phyloP scores from a whole-genome alignment of 257 asterid genomes.

The Solanum etuberosum region DNA sequence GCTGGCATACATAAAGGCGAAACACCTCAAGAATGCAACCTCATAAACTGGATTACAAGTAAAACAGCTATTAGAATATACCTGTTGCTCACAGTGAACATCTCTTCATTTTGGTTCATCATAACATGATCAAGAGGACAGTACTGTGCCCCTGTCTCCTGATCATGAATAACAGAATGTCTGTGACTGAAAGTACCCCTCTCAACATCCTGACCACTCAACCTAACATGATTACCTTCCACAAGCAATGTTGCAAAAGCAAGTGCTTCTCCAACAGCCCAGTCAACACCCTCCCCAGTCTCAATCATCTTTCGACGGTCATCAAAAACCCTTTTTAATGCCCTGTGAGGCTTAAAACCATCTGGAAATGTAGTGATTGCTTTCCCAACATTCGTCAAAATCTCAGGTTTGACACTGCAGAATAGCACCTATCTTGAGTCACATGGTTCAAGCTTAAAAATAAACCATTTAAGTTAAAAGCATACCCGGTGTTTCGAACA shows the following conservation, averaged over 20 bases:
- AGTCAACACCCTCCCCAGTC: conserved; percentile 23
- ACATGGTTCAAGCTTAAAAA: neutral
- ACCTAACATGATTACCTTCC: conserved; percentile 23
- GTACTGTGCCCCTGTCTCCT: conserved; percentile 15
- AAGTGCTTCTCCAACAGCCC: conserved; percentile 23
- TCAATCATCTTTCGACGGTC: conserved; percentile 24
- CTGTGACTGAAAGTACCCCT: conserved; percentile 24
- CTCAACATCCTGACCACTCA: conserved; percentile 27
- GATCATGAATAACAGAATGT: conserved; percentile 21
- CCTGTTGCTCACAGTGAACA: conserved; percentile 27
- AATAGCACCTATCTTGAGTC: neutral
- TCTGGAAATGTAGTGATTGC: conserved; percentile 21
- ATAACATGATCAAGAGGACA: conserved; percentile 22
- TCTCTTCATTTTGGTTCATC: conserved; percentile 19
- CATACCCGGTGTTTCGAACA: conserved; percentile 22
- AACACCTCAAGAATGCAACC: neutral
- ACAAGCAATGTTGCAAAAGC: conserved; percentile 24
- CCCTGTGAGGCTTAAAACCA: conserved; percentile 14
- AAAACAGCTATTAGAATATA: neutral
- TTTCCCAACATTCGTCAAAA: conserved; percentile 14
- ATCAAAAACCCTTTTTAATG: conserved; percentile 11
- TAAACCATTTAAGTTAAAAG: neutral
- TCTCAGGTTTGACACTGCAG: conserved; percentile 20
- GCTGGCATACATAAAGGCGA: neutral
- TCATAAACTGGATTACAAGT: neutral